Evolutionary conservation across 2,329 filamentous ascomycete genomes (phyloP).

Genomic region (Calonectria leucothoes): DNA sequence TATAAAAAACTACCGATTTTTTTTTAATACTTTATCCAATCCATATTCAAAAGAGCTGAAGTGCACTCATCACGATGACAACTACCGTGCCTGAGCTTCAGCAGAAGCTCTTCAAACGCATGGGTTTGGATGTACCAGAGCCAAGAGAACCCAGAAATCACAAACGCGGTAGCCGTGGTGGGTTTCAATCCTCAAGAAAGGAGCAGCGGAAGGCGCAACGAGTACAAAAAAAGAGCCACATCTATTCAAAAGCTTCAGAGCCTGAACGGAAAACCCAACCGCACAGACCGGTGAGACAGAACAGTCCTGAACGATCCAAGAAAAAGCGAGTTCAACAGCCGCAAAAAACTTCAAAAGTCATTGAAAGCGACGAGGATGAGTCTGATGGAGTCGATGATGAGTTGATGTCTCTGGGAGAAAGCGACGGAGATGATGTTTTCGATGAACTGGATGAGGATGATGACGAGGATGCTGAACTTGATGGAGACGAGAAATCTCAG

Average conservation of each 20-base stretch:
- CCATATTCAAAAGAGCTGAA: not conserved
- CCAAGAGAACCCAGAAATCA: constrained; percentile 26
- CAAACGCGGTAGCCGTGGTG: constrained; percentile 28
- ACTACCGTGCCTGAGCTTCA: constrained; percentile 48
- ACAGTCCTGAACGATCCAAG: constrained; percentile 2
- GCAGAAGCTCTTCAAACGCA: constrained; percentile 51
- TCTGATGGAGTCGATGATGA: constrained; percentile 16
- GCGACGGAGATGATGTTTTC: constrained; percentile 40
- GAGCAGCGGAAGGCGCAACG: constrained; percentile 76
- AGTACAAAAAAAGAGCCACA: constrained; percentile 66
- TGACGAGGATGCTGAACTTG: constrained; percentile 30
- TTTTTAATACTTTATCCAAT: not conserved
- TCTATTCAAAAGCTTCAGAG: constrained; percentile 37
- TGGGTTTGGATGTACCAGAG: constrained; percentile 48
- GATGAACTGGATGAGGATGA: constrained; percentile 36
- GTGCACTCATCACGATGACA: constrained; percentile 8
- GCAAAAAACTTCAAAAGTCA: constrained; percentile 8
- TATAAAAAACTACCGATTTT: not conserved
- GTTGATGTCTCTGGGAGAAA: constrained; percentile 17
- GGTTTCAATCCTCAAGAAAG: constrained; percentile 59
- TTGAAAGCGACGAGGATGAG: constrained; percentile 20
- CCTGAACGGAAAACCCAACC: constrained; percentile 21
- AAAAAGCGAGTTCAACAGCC: constrained; percentile 6
- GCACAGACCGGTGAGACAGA: constrained; percentile 19
- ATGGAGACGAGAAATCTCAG: constrained; percentile 29